Conservation (phyloP, 2,329 filamentous ascomycete species). For the Cercospora sojina region DNA sequence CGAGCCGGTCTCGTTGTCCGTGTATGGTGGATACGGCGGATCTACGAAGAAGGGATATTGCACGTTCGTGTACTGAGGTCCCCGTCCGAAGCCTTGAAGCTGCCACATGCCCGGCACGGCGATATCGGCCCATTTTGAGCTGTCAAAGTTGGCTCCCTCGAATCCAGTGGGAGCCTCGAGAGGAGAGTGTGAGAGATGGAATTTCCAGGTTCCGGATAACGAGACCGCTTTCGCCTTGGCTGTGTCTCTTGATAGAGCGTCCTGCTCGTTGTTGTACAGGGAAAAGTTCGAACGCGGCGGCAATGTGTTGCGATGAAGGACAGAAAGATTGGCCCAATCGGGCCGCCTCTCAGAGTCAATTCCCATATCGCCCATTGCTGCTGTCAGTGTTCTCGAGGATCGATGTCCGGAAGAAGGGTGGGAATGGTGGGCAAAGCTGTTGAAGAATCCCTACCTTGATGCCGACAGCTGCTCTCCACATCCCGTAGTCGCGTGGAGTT, state of each 20-base stretch:
- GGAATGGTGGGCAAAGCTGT: neutral
- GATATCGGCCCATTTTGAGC: constrained; percentile 52
- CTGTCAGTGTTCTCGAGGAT: neutral
- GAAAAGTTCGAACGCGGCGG: constrained; percentile 58
- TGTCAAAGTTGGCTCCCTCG: constrained; percentile 37
- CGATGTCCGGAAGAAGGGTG: neutral
- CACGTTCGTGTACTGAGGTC: constrained; percentile 68
- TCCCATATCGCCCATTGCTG: constrained; percentile 17
- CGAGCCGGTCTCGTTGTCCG: constrained; percentile 64
- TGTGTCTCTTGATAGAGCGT: constrained; percentile 48
- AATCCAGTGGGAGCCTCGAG: constrained; percentile 41
- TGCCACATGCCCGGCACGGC: constrained; percentile 63
- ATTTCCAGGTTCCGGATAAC: constrained; percentile 43
- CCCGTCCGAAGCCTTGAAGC: constrained; percentile 62
- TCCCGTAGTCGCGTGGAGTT: neutral
- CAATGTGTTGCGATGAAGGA: constrained; percentile 61
- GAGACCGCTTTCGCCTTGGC: constrained; percentile 35
- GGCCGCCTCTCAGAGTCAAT: constrained; percentile 36
- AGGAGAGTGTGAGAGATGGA: constrained; percentile 40
- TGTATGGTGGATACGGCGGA: constrained; percentile 59
- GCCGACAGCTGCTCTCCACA: constrained; percentile 1
- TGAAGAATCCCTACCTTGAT: neutral
- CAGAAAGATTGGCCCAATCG: constrained; percentile 61
- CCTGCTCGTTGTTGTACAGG: constrained; percentile 50
- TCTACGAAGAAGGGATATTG: constrained; percentile 59